phyloP scores from a whole-genome alignment of 768 basidiomycete species.

The Boletus tylopilopsis region DNA sequence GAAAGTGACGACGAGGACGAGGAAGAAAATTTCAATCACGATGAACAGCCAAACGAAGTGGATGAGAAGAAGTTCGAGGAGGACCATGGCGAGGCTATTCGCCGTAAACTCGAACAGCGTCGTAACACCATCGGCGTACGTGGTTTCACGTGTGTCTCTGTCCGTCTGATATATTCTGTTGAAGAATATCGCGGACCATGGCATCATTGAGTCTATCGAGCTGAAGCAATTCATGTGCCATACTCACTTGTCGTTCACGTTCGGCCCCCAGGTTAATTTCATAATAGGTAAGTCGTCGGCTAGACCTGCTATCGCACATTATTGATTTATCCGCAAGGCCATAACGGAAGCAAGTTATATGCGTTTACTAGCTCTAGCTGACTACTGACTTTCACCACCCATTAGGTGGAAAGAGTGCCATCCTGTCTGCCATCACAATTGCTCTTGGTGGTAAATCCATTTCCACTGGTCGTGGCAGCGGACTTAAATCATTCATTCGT shows the following conservation, averaged over 20 bases:
- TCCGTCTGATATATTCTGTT: neutral
- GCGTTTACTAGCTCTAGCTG: neutral
- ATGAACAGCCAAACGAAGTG: constrained; percentile 41
- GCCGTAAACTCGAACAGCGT: constrained; percentile 47
- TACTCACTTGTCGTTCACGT: constrained; percentile 72
- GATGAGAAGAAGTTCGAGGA: constrained; percentile 68
- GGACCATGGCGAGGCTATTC: constrained; percentile 53
- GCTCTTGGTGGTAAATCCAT: constrained; percentile 91
- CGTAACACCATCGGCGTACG: constrained; percentile 37
- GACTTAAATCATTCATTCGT: constrained; percentile 81
- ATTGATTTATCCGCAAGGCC: constrained; percentile 45
- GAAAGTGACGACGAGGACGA: constrained; percentile 31
- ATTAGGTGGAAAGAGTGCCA: constrained; percentile 91
- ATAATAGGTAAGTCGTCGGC: constrained; percentile 66
- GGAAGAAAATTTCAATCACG: constrained; percentile 33
- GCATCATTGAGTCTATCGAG: constrained; percentile 83
- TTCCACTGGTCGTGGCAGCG: constrained; percentile 85
- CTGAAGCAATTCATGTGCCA: constrained; percentile 98
- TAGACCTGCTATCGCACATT: neutral
- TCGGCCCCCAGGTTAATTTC: constrained; percentile 95
- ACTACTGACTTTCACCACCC: constrained; percentile 1
- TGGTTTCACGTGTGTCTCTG: constrained; percentile 42
- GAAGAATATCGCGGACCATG: constrained; percentile 79
- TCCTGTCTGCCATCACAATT: constrained; percentile 88
- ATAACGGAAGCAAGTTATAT: constrained; percentile 79